A percentile compares a stretch with the other conserved stretches of the same genome.
phyloP scores from a whole-genome alignment of 139 green algal species.

The Pleodorina starrii region DNA sequence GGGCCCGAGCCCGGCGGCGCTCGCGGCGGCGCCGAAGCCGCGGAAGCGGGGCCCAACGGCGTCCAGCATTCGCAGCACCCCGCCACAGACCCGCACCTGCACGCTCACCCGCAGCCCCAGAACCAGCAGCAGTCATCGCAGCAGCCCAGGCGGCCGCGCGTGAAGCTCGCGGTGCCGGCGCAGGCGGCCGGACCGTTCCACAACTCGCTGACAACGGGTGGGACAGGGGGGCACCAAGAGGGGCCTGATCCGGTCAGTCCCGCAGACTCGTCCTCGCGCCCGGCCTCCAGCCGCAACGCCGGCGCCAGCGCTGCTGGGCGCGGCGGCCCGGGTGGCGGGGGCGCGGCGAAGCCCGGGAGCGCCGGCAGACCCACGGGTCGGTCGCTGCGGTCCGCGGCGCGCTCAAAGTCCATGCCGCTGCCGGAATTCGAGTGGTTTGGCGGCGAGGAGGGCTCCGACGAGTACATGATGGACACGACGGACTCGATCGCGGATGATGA shows the following conservation, averaged over 20 bases:
- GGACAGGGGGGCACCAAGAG: neutral
- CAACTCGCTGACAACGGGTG: neutral
- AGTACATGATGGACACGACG: neutral
- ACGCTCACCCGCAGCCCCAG: neutral
- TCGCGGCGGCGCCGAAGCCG: neutral
- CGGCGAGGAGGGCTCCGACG: constrained; percentile 2
- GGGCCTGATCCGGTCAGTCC: neutral
- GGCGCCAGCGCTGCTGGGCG: neutral
- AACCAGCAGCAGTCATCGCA: constrained; percentile 10
- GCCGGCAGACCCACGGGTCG: neutral
- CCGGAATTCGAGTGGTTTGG: constrained; percentile 36
- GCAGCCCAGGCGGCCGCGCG: neutral
- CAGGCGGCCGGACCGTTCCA: neutral
- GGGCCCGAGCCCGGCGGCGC: neutral
- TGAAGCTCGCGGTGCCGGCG: neutral
- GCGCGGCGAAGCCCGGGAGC: neutral
- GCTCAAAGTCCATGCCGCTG: constrained; percentile 47
- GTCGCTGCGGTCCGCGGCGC: neutral
- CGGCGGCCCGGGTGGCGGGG: neutral
- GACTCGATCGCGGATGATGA: constrained; percentile 29
- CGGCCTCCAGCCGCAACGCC: neutral
- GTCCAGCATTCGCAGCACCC: neutral
- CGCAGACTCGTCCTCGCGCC: neutral
- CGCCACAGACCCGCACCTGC: neutral
- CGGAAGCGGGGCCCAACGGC: neutral